Evolutionary conservation across 176 grass and related monocot species (phyloP).

Genomic region (Areca catechu): DNA sequence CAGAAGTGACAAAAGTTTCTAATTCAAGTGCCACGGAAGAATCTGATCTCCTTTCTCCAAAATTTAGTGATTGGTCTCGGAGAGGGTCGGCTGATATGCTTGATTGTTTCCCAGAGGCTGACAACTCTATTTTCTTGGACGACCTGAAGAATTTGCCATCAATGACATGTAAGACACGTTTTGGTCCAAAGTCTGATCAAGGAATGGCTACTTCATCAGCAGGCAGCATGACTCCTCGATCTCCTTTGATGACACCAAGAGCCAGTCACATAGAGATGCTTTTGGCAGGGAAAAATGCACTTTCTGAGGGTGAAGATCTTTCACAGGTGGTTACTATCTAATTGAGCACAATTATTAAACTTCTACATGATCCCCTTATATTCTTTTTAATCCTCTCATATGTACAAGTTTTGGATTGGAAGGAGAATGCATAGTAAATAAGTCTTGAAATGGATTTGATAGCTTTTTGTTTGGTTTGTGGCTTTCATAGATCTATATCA

Average conservation of each 20-base stretch:
- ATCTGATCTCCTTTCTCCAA: constrained; percentile 80
- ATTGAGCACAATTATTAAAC: not conserved
- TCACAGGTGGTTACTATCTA: constrained; percentile 40
- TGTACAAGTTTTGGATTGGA: no score
- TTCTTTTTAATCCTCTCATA: not conserved
- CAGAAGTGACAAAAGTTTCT: constrained; percentile 62
- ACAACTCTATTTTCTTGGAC: constrained; percentile 72
- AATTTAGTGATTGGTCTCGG: constrained; percentile 76
- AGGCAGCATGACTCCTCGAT: constrained; percentile 93
- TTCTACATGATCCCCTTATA: not conserved
- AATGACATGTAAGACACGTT: constrained; percentile 94
- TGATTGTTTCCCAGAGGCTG: constrained; percentile 78
- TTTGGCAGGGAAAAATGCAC: constrained; percentile 60
- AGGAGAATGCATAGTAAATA: no score
- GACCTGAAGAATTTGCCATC: constrained; percentile 79
- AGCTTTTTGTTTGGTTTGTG: no score
- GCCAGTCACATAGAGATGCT: constrained; percentile 86
- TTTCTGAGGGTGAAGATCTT: constrained; percentile 76
- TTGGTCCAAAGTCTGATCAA: constrained; percentile 90
- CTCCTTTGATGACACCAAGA: constrained; percentile 81
- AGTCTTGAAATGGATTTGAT: no score
- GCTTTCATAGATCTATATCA: no score
- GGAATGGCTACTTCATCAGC: constrained; percentile 92
- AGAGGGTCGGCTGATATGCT: constrained; percentile 83
- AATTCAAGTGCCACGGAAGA: constrained; percentile 82